Conservation (phyloP, 2,329 filamentous ascomycete species). For the Grosmannia clavigera region DNA sequence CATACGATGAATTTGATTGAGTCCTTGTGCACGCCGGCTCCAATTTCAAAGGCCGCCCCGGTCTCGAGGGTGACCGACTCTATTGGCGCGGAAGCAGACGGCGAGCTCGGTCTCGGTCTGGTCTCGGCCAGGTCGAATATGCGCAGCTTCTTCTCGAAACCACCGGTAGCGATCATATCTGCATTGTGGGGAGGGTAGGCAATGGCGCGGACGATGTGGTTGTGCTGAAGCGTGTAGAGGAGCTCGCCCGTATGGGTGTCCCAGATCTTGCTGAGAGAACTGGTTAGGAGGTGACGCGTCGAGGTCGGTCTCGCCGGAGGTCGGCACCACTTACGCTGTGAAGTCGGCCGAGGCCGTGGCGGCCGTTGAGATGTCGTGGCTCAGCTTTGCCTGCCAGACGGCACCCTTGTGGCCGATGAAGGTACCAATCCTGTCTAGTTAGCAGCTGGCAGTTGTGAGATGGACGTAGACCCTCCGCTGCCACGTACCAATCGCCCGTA, state of each 20-base stretch:
- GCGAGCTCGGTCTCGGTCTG: slow-evolving; percentile 23
- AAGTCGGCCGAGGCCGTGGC: slow-evolving; percentile 95
- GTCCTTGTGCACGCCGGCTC: slow-evolving; percentile 66
- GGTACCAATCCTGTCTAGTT: slow-evolving; percentile 67
- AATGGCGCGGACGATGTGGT: slow-evolving; percentile 89
- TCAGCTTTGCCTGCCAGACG: slow-evolving; percentile 90
- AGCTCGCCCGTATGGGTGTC: slow-evolving; percentile 90
- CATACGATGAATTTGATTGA: slow-evolving; percentile 96
- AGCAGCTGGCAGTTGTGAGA: neutral
- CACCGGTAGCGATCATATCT: slow-evolving; percentile 83
- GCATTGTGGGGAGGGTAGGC: slow-evolving; percentile 75
- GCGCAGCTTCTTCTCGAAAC: slow-evolving; percentile 91
- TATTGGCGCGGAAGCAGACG: slow-evolving; percentile 19
- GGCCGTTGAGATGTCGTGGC: slow-evolving; percentile 73
- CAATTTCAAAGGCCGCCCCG: slow-evolving; percentile 71
- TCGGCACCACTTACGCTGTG: slow-evolving; percentile 53
- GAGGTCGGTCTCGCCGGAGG: neutral
- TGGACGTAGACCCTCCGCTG: neutral
- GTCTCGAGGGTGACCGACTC: slow-evolving; percentile 38
- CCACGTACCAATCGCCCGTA: slow-evolving; percentile 74
- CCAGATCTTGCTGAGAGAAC: slow-evolving; percentile 68
- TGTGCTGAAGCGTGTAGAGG: slow-evolving; percentile 74
- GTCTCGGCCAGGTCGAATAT: slow-evolving; percentile 74
- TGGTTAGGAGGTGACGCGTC: neutral
- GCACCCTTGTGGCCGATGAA: slow-evolving; percentile 98